A percentile compares a stretch with the other conserved stretches of the same genome.
phyloP scores from a whole-genome alignment of 2,329 filamentous ascomycete species.

The Sporothrix protearum region DNA sequence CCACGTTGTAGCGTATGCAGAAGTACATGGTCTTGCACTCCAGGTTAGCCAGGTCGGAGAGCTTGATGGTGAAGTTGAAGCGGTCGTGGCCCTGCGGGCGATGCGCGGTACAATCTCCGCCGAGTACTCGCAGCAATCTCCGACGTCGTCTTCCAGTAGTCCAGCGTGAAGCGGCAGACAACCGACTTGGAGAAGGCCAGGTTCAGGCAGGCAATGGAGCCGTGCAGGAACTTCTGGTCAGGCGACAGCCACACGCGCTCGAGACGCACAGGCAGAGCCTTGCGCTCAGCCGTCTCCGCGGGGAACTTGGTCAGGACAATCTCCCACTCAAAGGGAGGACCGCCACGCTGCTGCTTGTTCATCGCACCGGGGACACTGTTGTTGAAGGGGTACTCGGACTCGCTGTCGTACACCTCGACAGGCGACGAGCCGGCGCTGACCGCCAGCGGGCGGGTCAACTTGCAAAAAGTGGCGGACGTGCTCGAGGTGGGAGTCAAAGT shows the following conservation, averaged over 20 bases:
- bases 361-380: constrained; percentile 40
- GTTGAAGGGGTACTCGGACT: constrained; percentile 83
- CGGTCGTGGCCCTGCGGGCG: constrained; percentile 67
- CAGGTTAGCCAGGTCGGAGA: constrained; percentile 85
- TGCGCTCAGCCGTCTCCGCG: constrained; percentile 58
- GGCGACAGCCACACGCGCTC: constrained; percentile 83
- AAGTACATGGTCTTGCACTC: constrained; percentile 91
- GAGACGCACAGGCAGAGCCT: constrained; percentile 66
- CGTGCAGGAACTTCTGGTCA: constrained; percentile 83
- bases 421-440: constrained; percentile 94
- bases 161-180: constrained; percentile 89
- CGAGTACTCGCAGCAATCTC: constrained; percentile 86
- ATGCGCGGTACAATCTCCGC: constrained; percentile 70
- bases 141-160: constrained; percentile 98
- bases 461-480: constrained; percentile 95
- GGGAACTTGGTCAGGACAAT: constrained; percentile 84
- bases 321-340: constrained; percentile 75
- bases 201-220: constrained; percentile 81
- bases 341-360: constrained; percentile 35
- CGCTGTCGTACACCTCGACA: constrained; percentile 80
- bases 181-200: constrained; percentile 85
- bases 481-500: constrained; percentile 95
- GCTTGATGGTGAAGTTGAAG: constrained; percentile 91
- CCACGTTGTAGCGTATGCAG: constrained; percentile 83
- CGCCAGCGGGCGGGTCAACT: constrained; percentile 86